Evolutionary conservation across 164 flowering plant species (phyloP), one percentile per base, ranked within the genome.

Genomic region (Brasenia schreberi): DNA sequence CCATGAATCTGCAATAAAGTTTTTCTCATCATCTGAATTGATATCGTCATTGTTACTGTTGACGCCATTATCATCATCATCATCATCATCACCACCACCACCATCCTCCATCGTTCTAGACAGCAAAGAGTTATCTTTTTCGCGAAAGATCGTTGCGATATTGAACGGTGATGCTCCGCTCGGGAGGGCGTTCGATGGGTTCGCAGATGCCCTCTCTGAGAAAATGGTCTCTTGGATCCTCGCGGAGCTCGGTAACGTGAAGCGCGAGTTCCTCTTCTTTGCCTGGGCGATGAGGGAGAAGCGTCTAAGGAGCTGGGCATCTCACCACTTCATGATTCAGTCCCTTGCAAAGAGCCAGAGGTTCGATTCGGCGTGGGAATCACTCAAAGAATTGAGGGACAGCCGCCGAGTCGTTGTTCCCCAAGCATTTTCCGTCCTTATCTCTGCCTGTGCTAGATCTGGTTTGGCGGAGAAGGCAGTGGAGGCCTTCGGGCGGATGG

Each of bases 401-500:
- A 64, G 19, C n/a, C 75, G 70, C 4, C 19, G 77, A 64, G 43
- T 53, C 0, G 69, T 89, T 2, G 19, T 66, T 7, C 59, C 90
- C 0, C 70, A 75, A 9, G 89, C 80, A 0, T 86, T 93, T 68
- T 17, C 53, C 0, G 85, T 83, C 7, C 70, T 93, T 73, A 85
- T 89, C 61, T 18, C 66, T 4, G 90, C 69, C 18, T 89, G 85
- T 72, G 67, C 68, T 43, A 75, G 75, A 61, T 17, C 69, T 59
- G 86, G 81, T 2, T 64, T 69, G 66, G 74, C 77, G 0, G 96
- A 86, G 39, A 85, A 83, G 78, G 97, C 96, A 0, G 77, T 89
- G 14, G 94, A 90, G 62, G n/a, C 80, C 0, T 93, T 93, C 69
- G 83, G 78, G 9, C 77, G 66, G 73, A 88, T 90, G 94, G 69